These are phyloP conservation scores for Cyberlindnera amylophila DNA, from an alignment of 805 yeast species.

Conservation along the genomic window DNA sequence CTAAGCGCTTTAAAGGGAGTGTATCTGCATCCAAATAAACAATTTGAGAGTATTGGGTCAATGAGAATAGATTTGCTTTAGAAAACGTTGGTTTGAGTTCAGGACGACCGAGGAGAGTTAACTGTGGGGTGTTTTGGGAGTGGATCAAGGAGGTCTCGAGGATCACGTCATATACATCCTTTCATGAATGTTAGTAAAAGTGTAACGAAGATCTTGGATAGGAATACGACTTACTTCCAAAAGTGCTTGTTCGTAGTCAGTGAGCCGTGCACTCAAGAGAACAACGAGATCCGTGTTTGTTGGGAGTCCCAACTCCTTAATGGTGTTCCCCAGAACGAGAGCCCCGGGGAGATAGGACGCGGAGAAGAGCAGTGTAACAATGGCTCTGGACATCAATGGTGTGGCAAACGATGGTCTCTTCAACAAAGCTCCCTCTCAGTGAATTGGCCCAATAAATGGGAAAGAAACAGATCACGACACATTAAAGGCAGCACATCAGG, in stretches of 20 bases:
- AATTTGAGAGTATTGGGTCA: slow-evolving; percentile 40
- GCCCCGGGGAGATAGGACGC: slow-evolving; percentile 56
- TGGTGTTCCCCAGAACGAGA: slow-evolving; percentile 42
- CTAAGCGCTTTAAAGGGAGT: slow-evolving; percentile 38
- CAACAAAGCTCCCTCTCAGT: no score
- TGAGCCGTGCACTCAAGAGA: slow-evolving; percentile 20
- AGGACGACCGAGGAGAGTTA: slow-evolving; percentile 41
- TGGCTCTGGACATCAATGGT: slow-evolving; percentile 30
- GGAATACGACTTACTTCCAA: slow-evolving; percentile 20
- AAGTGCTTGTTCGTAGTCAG: slow-evolving; percentile 13
- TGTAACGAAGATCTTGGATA: no score
- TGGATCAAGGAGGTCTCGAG: slow-evolving; percentile 26
- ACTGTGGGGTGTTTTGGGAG: slow-evolving; percentile 25
- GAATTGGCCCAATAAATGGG: no score
- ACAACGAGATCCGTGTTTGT: slow-evolving; percentile 19
- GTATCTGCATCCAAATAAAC: slow-evolving; percentile 67
- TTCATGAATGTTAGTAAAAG: slow-evolving; percentile 2
- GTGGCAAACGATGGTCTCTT: no score
- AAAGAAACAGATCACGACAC: background rate
- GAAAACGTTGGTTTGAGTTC: slow-evolving; percentile 49
- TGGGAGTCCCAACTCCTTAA: slow-evolving; percentile 25
- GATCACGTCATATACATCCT: slow-evolving; percentile 23
- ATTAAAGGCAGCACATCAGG: background rate
- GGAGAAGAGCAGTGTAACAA: slow-evolving; percentile 46
- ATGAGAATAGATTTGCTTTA: slow-evolving; percentile 47